phyloP scores from a whole-genome alignment of 1,284 basidiomycete species.

The Ganoderma multipileum region DNA sequence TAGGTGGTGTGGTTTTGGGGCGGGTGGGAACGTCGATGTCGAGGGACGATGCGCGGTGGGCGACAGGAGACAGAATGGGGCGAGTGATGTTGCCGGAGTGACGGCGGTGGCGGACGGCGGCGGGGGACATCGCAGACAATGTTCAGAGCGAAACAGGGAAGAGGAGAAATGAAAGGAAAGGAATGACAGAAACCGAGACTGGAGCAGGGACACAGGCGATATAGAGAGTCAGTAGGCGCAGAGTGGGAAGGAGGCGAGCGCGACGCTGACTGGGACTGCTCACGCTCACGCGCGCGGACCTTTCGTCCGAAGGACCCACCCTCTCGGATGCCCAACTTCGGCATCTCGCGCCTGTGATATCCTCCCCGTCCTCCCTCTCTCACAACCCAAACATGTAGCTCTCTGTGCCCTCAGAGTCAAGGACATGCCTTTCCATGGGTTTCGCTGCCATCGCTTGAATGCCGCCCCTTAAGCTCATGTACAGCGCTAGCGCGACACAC shows the following conservation, averaged over 20 bases:
- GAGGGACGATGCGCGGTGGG: slow-evolving; percentile 23
- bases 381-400: background rate
- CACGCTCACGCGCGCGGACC: background rate
- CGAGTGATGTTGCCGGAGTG: slow-evolving; percentile 43
- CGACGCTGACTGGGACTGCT: background rate
- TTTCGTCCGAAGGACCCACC: background rate
- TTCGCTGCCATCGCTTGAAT: background rate
- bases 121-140: slow-evolving; percentile 25
- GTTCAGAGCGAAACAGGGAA: slow-evolving; percentile 2
- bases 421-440: background rate
- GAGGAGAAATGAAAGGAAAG: slow-evolving; percentile 11
- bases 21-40: slow-evolving; percentile 38
- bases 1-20: slow-evolving; percentile 46
- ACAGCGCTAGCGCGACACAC: background rate
- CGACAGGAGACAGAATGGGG: slow-evolving; percentile 33
- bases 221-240: slow-evolving; percentile 1
- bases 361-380: too few relatives aligned
- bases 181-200: slow-evolving; percentile 1
- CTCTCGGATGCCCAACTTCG: background rate
- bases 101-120: slow-evolving; percentile 39
- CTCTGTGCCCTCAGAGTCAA: background rate
- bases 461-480: background rate
- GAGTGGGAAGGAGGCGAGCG: background rate
- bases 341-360: background rate
- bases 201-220: slow-evolving; percentile 6